A percentile compares a stretch with the other conserved stretches of the same genome.
Evolutionary conservation across 495 filamentous ascomycete species (phyloP).

Genomic region (Aspergillus heteromorphus): DNA sequence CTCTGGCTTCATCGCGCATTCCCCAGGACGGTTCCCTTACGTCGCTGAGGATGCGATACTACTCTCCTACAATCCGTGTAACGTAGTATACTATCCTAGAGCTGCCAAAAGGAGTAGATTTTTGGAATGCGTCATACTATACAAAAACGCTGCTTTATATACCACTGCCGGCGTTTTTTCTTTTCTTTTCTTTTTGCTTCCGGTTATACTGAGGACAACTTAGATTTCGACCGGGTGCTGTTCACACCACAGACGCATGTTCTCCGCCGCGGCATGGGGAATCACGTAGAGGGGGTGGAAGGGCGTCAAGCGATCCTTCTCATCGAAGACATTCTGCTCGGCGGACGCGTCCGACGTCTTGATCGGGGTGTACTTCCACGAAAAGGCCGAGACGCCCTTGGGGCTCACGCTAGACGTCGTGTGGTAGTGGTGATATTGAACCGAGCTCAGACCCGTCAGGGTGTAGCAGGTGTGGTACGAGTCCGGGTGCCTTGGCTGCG

Average conservation of each 20-base stretch:
- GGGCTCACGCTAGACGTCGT: conserved; percentile 31
- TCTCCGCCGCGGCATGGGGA: conserved; percentile 61
- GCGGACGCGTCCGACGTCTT: conserved; percentile 36
- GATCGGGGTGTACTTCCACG: conserved; percentile 55
- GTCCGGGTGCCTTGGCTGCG: conserved; percentile 57
- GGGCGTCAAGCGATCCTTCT: conserved; percentile 42
- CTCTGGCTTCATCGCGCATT: no score
- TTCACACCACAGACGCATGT: conserved; percentile 59
- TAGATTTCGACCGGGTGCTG: conserved; percentile 19
- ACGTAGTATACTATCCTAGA: no score
- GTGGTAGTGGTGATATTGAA: conserved; percentile 71
- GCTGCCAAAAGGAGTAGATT: no score
- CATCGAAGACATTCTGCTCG: conserved; percentile 38
- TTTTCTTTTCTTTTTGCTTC: no score
- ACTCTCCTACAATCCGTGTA: background rate
- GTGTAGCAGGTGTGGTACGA: conserved; percentile 91
- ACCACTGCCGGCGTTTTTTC: background rate
- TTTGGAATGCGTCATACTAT: conserved; percentile 1
- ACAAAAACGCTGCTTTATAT: background rate
- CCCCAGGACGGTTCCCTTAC: no score
- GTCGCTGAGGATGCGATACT: background rate
- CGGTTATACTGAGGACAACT: no score
- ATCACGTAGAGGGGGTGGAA: conserved; percentile 85
- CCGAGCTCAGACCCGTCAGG: conserved; percentile 75
- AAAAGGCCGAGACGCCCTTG: conserved; percentile 49